Base-by-base conservation (phyloP, 345 rosid genomes). In the Noccaea caerulescens region DNA sequence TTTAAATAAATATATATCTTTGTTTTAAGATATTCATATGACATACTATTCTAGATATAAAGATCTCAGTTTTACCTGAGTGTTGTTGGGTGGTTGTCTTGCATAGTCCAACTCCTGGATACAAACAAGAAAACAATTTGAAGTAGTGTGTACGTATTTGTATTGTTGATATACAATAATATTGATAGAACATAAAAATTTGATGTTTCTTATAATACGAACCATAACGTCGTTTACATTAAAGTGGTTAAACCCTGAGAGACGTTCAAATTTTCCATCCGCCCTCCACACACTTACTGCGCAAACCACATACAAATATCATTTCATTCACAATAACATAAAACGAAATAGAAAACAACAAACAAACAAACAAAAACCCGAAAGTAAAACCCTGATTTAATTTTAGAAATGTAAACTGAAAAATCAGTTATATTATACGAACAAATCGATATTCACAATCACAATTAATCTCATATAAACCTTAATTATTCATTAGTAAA, bases 161-260 rank as follows among this genome's bases (percentile, higher is more conserved):
- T 20, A 20, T 14, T 37, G 16, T 37, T 16, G 11, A 16, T n/a
- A 18, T 6, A 46, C 51, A 46, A 46, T 46, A 46, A 18, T 13
- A 46, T 4, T 46, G 9, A 56, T 56, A 11, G 7, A 12, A 42
- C 20, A 61, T 16, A 36, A 63, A 33, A 45, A 3, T 20, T 33
- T 9, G 10, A 60, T 7, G 18, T 59, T 25, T 39, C 7, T 59
- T 10, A 7, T 41, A 11, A 60, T 41, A 60, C 20, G 6, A 23
- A 63, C 57, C 56, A 16, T 49, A 34, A 63, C 47, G 33, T 63
- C 45, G 10, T 20, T 47, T 47, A 32, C 30, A 63, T 36, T 10
- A 25, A 47, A 63, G 10, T 33, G 44, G 33, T 6, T 3, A 45
- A 46, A 45, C 44, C 23, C 57, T 10, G 10, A 10, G 14, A 58